A percentile compares a stretch with the other conserved stretches of the same genome.
Conservation (phyloP, 2,329 filamentous ascomycete species). For the Xylaria arbuscula region DNA sequence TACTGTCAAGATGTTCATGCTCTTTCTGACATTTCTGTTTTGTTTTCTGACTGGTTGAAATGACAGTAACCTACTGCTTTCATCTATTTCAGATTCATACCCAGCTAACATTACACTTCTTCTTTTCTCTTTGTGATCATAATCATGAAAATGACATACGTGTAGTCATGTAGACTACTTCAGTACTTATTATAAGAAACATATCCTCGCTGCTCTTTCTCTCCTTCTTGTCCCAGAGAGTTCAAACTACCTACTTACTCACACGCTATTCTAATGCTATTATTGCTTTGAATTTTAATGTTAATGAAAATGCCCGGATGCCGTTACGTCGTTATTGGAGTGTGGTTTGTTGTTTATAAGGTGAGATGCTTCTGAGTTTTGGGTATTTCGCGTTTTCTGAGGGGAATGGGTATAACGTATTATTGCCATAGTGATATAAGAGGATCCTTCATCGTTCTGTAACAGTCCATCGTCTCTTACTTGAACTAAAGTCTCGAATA, state of each 20-base stretch:
- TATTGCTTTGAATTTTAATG: not conserved
- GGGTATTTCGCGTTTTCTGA: not conserved
- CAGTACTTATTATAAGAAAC: not conserved
- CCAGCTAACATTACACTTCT: not conserved
- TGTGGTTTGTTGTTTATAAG: not conserved
- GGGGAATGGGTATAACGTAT: not conserved
- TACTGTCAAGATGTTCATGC: no score
- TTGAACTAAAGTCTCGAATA: slow-evolving; percentile 44
- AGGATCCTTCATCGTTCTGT: slow-evolving; percentile 42
- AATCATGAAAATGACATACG: not conserved
- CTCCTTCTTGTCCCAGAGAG: not conserved
- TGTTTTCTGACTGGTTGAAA: no score
- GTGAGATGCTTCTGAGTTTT: not conserved
- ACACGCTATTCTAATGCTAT: slow-evolving; percentile 19
- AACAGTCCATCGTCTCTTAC: slow-evolving; percentile 49
- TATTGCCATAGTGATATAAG: not conserved
- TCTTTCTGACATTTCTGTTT: no score
- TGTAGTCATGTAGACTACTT: not conserved
- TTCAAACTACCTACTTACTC: not conserved
- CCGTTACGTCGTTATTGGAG: slow-evolving; percentile 9
- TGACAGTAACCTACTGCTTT: no score
- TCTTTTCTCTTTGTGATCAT: not conserved
- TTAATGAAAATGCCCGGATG: slow-evolving; percentile 9
- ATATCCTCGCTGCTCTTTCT: not conserved
- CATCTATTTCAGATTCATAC: no score